phyloP scores from a whole-genome alignment of 768 basidiomycete species.

The Mycena amicta region DNA sequence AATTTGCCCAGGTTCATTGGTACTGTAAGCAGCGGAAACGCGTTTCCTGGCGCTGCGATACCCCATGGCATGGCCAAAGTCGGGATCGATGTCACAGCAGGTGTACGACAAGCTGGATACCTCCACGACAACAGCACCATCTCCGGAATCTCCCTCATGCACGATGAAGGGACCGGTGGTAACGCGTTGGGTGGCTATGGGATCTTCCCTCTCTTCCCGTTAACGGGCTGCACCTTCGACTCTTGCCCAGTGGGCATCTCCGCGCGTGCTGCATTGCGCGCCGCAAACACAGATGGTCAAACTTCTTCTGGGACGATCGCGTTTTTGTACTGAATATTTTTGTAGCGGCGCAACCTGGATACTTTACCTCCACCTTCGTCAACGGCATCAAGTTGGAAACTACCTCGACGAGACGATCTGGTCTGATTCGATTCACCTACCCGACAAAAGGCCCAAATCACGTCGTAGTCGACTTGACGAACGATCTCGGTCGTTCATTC shows the following conservation, averaged over 20 bases:
- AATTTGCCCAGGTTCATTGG: too few species aligned
- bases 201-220: conserved; percentile 53
- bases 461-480: conserved; percentile 49
- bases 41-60: conserved; percentile 52
- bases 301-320: background rate
- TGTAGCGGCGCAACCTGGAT: conserved; percentile 48
- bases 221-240: conserved; percentile 42
- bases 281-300: conserved; percentile 46
- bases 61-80: conserved; percentile 60
- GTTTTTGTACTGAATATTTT: background rate
- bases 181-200: conserved; percentile 53
- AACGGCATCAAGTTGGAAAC: conserved; percentile 55
- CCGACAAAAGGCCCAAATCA: conserved; percentile 48
- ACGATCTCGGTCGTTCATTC: conserved; percentile 51
- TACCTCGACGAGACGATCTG: conserved; percentile 61
- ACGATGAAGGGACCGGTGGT: conserved; percentile 58
- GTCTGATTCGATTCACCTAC: conserved; percentile 63
- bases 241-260: conserved; percentile 45
- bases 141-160: conserved; percentile 52
- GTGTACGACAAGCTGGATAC: conserved; percentile 30
- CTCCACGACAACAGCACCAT: conserved; percentile 47
- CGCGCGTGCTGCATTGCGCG: conserved; percentile 43
- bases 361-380: conserved; percentile 50
- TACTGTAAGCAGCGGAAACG: conserved; percentile 52
- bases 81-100: conserved; percentile 47